A percentile compares a stretch with the other conserved stretches of the same genome.
These are phyloP conservation scores for Theileria orientalis DNA, from an alignment of 169 alveolate species.

Conservation along the genomic window DNA sequence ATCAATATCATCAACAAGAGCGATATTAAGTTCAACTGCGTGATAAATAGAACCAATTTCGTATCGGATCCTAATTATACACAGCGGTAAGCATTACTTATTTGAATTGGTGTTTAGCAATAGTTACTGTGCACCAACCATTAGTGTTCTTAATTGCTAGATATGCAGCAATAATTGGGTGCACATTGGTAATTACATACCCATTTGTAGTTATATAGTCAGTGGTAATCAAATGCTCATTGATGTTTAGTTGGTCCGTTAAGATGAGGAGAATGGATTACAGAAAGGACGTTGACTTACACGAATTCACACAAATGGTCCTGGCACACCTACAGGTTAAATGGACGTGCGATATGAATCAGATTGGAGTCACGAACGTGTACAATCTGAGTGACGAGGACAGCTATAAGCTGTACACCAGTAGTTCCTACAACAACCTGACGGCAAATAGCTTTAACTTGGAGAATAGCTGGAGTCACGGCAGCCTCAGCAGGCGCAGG, in stretches of 20 bases:
- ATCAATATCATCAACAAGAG: slow-evolving; percentile 25
- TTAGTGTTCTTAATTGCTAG: no score
- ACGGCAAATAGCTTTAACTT: no score
- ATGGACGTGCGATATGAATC: not conserved
- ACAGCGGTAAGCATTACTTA: not conserved
- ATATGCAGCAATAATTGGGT: no score
- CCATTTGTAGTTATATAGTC: no score
- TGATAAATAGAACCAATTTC: not conserved
- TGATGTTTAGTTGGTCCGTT: not conserved
- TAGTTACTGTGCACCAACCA: no score
- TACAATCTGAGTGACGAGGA: not conserved
- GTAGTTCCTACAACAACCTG: no score
- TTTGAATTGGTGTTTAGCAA: not conserved
- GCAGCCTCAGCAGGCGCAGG: no score
- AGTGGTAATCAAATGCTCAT: no score
- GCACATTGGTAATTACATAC: no score
- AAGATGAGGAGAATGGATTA: not conserved
- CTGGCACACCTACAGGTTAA: not conserved
- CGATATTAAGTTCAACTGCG: slow-evolving; percentile 18
- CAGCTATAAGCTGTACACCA: no score
- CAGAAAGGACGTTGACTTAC: not conserved
- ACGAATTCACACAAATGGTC: not conserved
- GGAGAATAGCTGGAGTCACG: no score
- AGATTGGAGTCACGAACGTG: not conserved
- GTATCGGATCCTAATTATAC: slow-evolving; percentile 15